These are phyloP conservation scores for Periglandula ipomoeae DNA, from an alignment of 2,329 filamentous ascomycete genomes.

Conservation along the genomic window DNA sequence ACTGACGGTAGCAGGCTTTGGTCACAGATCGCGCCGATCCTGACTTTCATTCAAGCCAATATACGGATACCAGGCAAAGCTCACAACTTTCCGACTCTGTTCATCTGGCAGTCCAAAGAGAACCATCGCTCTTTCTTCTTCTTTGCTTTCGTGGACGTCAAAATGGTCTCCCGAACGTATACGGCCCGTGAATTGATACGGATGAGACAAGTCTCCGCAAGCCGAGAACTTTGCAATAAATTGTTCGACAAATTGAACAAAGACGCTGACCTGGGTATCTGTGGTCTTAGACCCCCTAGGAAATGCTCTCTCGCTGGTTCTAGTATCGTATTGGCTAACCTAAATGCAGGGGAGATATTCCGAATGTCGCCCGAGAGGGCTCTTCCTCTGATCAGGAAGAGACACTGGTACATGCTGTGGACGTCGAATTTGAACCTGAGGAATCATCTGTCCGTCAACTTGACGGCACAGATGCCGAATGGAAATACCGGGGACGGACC, in stretches of 20 bases:
- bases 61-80: slow-evolving; percentile 11
- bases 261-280: slow-evolving; percentile 33
- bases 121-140: slow-evolving; percentile 29
- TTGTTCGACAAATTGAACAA: slow-evolving; percentile 26
- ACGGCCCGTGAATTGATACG: slow-evolving; percentile 34
- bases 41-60: slow-evolving; percentile 24
- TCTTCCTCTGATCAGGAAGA: slow-evolving; percentile 24
- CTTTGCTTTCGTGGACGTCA: slow-evolving; percentile 28
- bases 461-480: slow-evolving; percentile 33
- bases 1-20: slow-evolving; percentile 21
- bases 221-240: slow-evolving; percentile 18
- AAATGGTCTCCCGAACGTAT: slow-evolving; percentile 36
- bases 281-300: too few species aligned
- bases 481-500: slow-evolving; percentile 36
- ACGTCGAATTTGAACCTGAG: slow-evolving; percentile 6
- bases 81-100: slow-evolving; percentile 27
- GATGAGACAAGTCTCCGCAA: slow-evolving; percentile 19
- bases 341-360: slow-evolving; percentile 21
- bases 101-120: slow-evolving; percentile 26
- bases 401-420: slow-evolving; percentile 9
- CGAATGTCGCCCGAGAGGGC: slow-evolving; percentile 17
- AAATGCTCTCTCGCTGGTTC: neutral
- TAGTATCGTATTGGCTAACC: neutral
- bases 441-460: slow-evolving; percentile 20
- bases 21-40: slow-evolving; percentile 22